Conservation (phyloP, 2,329 filamentous ascomycete genomes). For the Beauveria medogensis region DNA sequence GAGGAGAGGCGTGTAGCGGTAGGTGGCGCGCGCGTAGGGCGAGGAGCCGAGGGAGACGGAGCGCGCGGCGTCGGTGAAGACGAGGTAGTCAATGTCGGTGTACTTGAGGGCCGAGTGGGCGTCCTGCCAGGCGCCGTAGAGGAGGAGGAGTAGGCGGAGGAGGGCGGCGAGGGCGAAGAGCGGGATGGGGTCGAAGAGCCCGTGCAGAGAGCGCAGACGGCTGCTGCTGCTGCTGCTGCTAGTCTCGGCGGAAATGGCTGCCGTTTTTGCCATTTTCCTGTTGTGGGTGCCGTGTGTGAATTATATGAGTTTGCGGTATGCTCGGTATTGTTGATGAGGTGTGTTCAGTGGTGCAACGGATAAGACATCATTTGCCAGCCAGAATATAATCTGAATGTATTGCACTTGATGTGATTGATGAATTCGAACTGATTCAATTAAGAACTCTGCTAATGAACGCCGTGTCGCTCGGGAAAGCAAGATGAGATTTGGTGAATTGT, state of each 20-base stretch:
- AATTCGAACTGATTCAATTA: background rate
- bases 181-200: conserved; percentile 28
- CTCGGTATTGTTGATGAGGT: background rate
- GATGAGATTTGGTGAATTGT: background rate
- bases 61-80: conserved; percentile 91
- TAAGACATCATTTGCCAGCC: background rate
- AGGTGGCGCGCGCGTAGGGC: conserved; percentile 86
- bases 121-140: conserved; percentile 92
- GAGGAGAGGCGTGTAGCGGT: conserved; percentile 90
- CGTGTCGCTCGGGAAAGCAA: background rate
- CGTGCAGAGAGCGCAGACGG: conserved; percentile 10
- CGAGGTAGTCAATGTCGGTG: conserved; percentile 97
- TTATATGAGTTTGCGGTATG: background rate
- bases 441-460: background rate
- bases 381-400: background rate
- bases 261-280: background rate
- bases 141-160: conserved; percentile 64
- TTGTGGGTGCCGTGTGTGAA: background rate
- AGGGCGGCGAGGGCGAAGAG: conserved; percentile 51
- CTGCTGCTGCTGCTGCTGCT: background rate
- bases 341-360: background rate
- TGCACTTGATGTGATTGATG: background rate
- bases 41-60: conserved; percentile 60
- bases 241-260: background rate
- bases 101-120: conserved; percentile 89